phyloP scores from a whole-genome alignment of 2,329 filamentous ascomycete species.

The Cryphonectria radicalis region DNA sequence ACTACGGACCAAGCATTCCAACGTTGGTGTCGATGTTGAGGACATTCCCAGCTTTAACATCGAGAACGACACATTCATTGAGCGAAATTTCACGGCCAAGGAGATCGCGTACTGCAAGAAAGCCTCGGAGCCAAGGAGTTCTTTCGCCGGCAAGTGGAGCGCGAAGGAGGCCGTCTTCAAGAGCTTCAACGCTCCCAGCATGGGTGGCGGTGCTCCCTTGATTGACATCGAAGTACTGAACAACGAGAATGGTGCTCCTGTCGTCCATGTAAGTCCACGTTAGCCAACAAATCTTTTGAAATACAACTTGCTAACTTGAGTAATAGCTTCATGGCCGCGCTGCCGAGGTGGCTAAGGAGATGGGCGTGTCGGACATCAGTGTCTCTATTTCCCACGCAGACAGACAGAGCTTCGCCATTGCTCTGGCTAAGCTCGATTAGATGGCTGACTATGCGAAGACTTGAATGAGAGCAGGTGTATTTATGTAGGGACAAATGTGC shows the following conservation, averaged over 20 bases:
- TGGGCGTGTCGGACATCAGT: slow-evolving; percentile 83
- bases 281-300: not conserved
- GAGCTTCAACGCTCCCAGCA: slow-evolving; percentile 83
- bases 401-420: slow-evolving; percentile 90
- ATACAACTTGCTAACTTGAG: slow-evolving; percentile 44
- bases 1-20: slow-evolving; percentile 68
- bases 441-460: not conserved
- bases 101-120: slow-evolving; percentile 88
- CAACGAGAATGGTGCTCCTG: slow-evolving; percentile 80
- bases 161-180: slow-evolving; percentile 99
- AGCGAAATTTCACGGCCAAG: slow-evolving; percentile 87
- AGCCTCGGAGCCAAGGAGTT: slow-evolving; percentile 79
- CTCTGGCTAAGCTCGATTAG: slow-evolving; percentile 76
- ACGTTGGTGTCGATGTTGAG: slow-evolving; percentile 94
- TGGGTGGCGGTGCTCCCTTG: slow-evolving; percentile 85
- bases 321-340: slow-evolving; percentile 83
- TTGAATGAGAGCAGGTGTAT: not conserved
- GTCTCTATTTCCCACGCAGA: slow-evolving; percentile 98
- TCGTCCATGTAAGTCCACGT: slow-evolving; percentile 72
- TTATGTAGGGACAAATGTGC: not conserved
- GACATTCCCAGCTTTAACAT: slow-evolving; percentile 86
- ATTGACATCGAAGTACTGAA: slow-evolving; percentile 93
- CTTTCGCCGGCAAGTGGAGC: slow-evolving; percentile 94
- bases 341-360: slow-evolving; percentile 79
- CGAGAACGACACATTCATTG: slow-evolving; percentile 89